phyloP scores from a whole-genome alignment of 768 basidiomycete genomes.

The Amanita molliuscula region DNA sequence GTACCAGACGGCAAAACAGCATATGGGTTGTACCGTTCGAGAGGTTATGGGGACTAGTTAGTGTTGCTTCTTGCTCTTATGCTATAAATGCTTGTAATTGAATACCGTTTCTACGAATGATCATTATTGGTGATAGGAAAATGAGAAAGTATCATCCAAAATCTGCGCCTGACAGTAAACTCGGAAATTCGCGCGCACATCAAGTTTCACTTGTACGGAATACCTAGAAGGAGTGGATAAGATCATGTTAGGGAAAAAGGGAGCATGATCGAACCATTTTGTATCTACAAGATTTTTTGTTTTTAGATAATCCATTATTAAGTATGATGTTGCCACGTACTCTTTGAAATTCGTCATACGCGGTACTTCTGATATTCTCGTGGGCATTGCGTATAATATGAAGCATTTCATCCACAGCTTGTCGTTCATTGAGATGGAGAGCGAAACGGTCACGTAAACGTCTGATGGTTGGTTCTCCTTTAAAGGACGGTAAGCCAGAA shows the following conservation, averaged over 20 bases:
- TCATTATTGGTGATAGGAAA: too few species aligned
- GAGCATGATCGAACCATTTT: constrained; percentile 23
- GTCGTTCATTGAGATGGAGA: constrained; percentile 70
- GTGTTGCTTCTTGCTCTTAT: neutral
- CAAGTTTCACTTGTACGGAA: constrained; percentile 29
- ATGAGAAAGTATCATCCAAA: too few species aligned
- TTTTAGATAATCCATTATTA: neutral
- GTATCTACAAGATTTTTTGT: constrained; percentile 16
- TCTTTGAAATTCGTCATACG: constrained; percentile 93
- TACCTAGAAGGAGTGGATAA: constrained; percentile 18
- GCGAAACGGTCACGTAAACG: constrained; percentile 83
- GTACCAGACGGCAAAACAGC: neutral
- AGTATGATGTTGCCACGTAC: constrained; percentile 29
- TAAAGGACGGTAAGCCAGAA: constrained; percentile 92
- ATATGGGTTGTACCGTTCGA: neutral
- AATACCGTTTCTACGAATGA: too few species aligned
- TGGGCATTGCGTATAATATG: constrained; percentile 83
- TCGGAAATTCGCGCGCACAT: neutral
- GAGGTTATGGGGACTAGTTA: neutral
- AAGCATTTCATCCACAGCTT: constrained; percentile 94
- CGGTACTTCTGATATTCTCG: constrained; percentile 88
- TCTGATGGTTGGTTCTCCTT: constrained; percentile 87
- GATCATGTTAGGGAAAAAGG: neutral
- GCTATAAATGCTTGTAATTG: neutral
- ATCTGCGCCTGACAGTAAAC: neutral